Evolutionary conservation across 139 green algal genomes (phyloP).

Genomic region (Protoeuglena noctilucae): DNA sequence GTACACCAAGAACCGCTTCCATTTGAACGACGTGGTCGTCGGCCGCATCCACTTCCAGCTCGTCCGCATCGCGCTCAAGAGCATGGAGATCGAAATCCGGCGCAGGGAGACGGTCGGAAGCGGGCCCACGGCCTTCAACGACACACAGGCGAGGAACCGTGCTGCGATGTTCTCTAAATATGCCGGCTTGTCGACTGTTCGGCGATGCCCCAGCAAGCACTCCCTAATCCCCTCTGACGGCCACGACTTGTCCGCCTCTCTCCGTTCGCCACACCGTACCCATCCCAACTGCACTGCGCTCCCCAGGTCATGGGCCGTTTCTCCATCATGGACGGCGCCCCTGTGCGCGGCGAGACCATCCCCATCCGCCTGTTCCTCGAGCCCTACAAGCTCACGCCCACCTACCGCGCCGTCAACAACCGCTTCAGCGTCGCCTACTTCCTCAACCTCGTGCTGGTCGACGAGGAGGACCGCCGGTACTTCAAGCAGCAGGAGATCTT

Average conservation of each 20-base stretch:
- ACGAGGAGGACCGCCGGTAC: conserved; percentile 94
- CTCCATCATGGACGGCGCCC: conserved; percentile 98
- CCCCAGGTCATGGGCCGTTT: conserved; percentile 95
- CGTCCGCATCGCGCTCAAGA: conserved; percentile 96
- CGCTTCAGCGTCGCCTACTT: conserved; percentile 92
- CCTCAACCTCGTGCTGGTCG: conserved; percentile 96
- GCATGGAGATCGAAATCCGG: conserved; percentile 98
- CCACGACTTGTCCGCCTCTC: no score
- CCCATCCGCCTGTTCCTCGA: conserved; percentile 84
- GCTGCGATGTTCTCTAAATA: no score
- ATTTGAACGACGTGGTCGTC: conserved; percentile 79
- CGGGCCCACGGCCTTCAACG: background rate
- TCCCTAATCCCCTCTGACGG: no score
- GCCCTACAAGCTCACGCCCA: conserved; percentile 88
- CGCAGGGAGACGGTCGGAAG: conserved; percentile 56
- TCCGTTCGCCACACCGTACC: no score
- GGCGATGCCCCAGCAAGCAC: no score
- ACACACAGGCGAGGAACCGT: no score
- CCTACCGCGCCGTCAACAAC: conserved; percentile 73
- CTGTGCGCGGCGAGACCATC: conserved; percentile 73
- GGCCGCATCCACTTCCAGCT: conserved; percentile 97
- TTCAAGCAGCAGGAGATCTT: conserved; percentile 92
- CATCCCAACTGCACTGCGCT: conserved; percentile 76
- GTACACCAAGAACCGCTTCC: conserved; percentile 76
- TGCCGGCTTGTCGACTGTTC: no score